Evolutionary conservation across 371 early-diverging fungal genomes (phyloP).

Genomic region (Syncephalastrum racemosum): DNA sequence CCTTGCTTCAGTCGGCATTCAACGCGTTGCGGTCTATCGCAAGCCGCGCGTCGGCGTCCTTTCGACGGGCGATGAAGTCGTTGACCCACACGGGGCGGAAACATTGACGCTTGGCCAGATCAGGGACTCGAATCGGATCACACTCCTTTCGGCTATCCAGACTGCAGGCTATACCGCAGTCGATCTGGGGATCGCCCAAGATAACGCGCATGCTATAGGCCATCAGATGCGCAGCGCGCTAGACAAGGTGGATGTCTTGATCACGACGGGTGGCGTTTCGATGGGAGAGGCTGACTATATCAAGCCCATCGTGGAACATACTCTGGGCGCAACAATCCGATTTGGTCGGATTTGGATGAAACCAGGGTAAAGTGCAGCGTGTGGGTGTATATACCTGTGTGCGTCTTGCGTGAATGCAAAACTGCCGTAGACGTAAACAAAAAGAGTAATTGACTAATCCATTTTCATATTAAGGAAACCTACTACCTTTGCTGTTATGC

Average conservation of each 20-base stretch:
- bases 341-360: slow-evolving; percentile 94
- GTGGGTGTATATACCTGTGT: not conserved
- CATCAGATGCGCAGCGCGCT: slow-evolving; percentile 51
- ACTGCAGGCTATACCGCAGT: slow-evolving; percentile 64
- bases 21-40: slow-evolving; percentile 59
- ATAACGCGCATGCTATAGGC: slow-evolving; percentile 62
- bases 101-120: slow-evolving; percentile 65
- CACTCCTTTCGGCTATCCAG: slow-evolving; percentile 66
- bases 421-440: not conserved
- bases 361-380: slow-evolving; percentile 61
- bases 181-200: slow-evolving; percentile 79
- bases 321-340: slow-evolving; percentile 71
- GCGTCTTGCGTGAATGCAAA: not conserved
- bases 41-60: slow-evolving; percentile 80
- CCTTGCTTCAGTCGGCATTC: slow-evolving; percentile 76
- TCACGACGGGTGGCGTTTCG: slow-evolving; percentile 92
- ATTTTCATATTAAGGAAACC: slow-evolving; percentile 59
- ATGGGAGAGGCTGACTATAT: slow-evolving; percentile 95
- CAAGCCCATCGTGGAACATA: slow-evolving; percentile 80
- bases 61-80: slow-evolving; percentile 89
- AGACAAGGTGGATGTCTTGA: slow-evolving; percentile 71
- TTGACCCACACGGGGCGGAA: slow-evolving; percentile 51
- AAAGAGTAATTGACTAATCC: not conserved
- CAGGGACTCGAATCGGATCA: slow-evolving; percentile 85
- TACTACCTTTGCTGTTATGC: slow-evolving; percentile 86